Base-by-base conservation (phyloP, 495 filamentous ascomycete genomes). In the Amniculicola lignicola region DNA sequence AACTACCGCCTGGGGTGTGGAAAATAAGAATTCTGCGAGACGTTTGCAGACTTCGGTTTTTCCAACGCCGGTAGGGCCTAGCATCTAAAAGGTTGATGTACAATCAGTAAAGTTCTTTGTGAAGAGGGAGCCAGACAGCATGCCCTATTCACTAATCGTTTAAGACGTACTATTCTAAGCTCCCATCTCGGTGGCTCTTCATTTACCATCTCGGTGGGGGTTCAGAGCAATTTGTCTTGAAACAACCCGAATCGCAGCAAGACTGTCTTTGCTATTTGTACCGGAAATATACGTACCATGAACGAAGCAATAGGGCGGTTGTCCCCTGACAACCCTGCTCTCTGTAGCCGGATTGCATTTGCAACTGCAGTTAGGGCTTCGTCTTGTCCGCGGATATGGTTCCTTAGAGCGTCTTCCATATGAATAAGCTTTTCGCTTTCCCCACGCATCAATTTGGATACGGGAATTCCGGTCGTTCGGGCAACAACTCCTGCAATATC, bases 1-100 rank as follows among this genome's bases (percentile, higher is more conserved):
- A 18, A 93, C 82, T 23, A 98, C 91, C 4, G 93, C 91, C 36
- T 78, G 79, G 63, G 95, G 89, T 2, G 89, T 95, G 0, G 87
- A 90, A 71, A 98, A 98, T 19, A 98, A 74, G 76, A 95, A 96
- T 55, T 78, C 77, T 40, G 92, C 93, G 67, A 98, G 86, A 60
- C 90, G 91, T 79, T 98, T 98, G 78, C 90, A 96, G 4, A 96
- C 79, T 61, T 96, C 93, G 1, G 92, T 98, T 71, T 98, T 98
- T 44, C 93, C 93, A 24, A 96, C 92, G 60, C 93, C 92, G 12
- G 93, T 98, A 5, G 93, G 93, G 0, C 93, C 93, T 15, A 97
- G 79, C 77, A 97, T 96, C n/a, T n/a, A n/a, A n/a, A n/a, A n/a
- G n/a, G n/a, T n/a, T n/a, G n/a, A n/a, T n/a, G n/a, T n/a, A n/a